phyloP scores from a whole-genome alignment of 2,329 filamentous ascomycete species.

The Plenodomus lindquistii region DNA sequence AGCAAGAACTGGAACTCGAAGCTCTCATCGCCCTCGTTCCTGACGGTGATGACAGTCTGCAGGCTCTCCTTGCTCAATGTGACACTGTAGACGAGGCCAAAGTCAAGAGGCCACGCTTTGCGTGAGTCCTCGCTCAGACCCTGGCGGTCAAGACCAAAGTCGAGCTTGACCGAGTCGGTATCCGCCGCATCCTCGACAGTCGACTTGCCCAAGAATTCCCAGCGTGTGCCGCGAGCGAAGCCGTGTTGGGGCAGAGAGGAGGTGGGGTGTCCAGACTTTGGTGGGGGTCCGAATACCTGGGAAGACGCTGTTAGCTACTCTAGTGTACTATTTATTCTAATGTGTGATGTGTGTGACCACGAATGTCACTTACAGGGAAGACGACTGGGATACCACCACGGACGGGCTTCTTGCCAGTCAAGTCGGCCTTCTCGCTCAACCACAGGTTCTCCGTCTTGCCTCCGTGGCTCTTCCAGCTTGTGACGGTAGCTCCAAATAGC shows the following conservation, averaged over 20 bases:
- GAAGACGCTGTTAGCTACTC: conserved; percentile 10
- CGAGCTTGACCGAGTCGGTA: conserved; percentile 76
- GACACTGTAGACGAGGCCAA: conserved; percentile 91
- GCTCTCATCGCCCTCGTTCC: conserved; percentile 78
- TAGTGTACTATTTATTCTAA: background rate
- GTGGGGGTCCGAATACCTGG: conserved; percentile 79
- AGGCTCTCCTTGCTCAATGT: conserved; percentile 76
- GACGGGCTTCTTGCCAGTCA: conserved; percentile 88
- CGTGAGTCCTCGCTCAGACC: conserved; percentile 70
- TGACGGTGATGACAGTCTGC: conserved; percentile 80
- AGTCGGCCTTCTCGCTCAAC: conserved; percentile 75
- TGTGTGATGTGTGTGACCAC: background rate
- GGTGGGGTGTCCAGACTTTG: conserved; percentile 76
- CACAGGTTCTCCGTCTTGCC: conserved; percentile 80
- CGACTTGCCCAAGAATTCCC: conserved; percentile 93
- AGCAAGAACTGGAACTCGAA: conserved; percentile 93
- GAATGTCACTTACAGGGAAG: conserved; percentile 71
- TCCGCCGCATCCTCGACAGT: conserved; percentile 63
- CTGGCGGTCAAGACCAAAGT: conserved; percentile 83
- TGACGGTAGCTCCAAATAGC: conserved; percentile 89
- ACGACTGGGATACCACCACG: conserved; percentile 90
- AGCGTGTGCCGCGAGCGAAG: conserved; percentile 84
- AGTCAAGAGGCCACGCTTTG: conserved; percentile 81
- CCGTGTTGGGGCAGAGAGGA: conserved; percentile 86
- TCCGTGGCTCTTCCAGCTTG: conserved; percentile 84